These are phyloP conservation scores for Astrothelium macrocarpum DNA, from an alignment of 495 filamentous ascomycete species.

Conservation along the genomic window DNA sequence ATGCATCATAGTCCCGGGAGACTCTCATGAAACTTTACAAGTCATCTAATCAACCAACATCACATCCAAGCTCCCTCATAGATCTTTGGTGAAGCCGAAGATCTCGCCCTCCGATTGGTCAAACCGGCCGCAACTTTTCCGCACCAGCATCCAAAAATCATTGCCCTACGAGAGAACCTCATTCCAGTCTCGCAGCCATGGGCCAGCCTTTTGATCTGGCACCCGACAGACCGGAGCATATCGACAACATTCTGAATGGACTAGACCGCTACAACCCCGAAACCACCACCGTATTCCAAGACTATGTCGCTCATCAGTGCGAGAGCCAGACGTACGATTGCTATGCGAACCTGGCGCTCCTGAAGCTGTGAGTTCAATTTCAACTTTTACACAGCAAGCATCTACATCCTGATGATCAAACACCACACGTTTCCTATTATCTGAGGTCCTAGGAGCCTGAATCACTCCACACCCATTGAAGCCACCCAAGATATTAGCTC, in stretches of 20 bases:
- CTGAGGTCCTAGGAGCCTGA: constrained; percentile 53
- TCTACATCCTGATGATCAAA: constrained; percentile 56
- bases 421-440: constrained; percentile 97
- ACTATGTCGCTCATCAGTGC: constrained; percentile 91
- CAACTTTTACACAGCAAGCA: neutral
- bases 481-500: constrained; percentile 50
- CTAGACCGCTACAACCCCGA: constrained; percentile 99
- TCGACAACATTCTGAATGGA: constrained; percentile 83
- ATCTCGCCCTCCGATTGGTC: neutral
- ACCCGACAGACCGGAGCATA: constrained; percentile 71
- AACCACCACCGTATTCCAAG: constrained; percentile 85
- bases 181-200: constrained; percentile 29
- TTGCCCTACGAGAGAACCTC: neutral
- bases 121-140: neutral
- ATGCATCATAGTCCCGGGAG: too few relatives aligned
- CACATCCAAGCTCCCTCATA: too few relatives aligned
- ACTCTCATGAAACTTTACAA: too few relatives aligned
- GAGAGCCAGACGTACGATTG: constrained; percentile 88
- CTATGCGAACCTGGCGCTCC: constrained; percentile 87
- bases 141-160: neutral
- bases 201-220: constrained; percentile 42
- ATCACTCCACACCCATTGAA: constrained; percentile 41
- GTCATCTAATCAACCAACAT: too few relatives aligned
- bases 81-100: neutral
- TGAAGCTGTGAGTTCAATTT: constrained; percentile 80